Base-by-base conservation (phyloP, 768 basidiomycete species). In the Hygrocybe coccinea region DNA sequence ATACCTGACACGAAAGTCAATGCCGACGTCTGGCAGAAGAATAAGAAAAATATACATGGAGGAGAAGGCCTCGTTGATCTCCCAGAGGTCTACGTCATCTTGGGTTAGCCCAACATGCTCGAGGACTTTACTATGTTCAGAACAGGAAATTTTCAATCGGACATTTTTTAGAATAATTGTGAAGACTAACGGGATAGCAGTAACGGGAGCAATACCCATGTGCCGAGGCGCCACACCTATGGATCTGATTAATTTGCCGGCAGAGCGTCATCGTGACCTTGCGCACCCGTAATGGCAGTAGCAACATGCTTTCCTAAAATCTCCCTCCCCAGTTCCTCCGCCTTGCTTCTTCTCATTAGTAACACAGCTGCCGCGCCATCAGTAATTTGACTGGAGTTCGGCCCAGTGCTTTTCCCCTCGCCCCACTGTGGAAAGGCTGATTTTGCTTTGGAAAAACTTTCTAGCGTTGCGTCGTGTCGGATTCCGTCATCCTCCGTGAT, bases 11-110 rank as follows among this genome's bases (percentile, higher is more conserved):
- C 29, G 8, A 29, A 8, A 8, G 29, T 29, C 29, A 29, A 29
- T 29, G 29, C 29, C 8, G 29, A 29, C 29, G 29, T 78, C 74
- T 22, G 95, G 78, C 64, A 91, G 76, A 63, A 95, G 87, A 7
- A 95, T 84, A 51, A 90, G 94, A 71, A 93, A 88, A n/a, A 89
- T 90, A 57, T 91, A 95, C 65, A 95, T 93, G 1, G 90, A 93
- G 0, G 91, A 92, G 58, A 95, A 95, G 0, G 93, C 93, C 69
- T 94, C 89, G 55, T 92, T 91, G 59, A 90, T 87, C 78, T 91
- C 89, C 66, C 80, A 91, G 12, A 91, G 68, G 57, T 91, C 84
- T 38, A 91, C 74, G 37, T 91, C 88, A 54, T 86, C 83, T 63
- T 85, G 87, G 8, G 73, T 72, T 60, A 92, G 66, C 7, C 87